A percentile compares a stretch with the other conserved stretches of the same genome.
phyloP scores from a whole-genome alignment of 2,329 filamentous ascomycete genomes.

The Sarocladium oryzae region DNA sequence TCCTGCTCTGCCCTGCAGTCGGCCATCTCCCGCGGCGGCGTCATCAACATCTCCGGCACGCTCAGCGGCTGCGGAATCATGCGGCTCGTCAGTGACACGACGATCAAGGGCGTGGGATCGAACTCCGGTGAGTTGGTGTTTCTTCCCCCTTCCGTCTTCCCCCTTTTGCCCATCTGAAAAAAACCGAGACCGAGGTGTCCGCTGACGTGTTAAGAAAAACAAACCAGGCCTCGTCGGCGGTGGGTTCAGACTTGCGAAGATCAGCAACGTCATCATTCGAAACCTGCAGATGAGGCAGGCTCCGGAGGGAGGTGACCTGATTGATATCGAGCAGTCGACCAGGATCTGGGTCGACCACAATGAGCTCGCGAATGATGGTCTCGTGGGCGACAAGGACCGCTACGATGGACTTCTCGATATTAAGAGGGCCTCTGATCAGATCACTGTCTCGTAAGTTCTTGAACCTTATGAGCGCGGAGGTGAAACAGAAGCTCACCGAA shows the following conservation, averaged over 20 bases:
- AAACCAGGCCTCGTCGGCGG: constrained; percentile 34
- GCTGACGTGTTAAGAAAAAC: neutral
- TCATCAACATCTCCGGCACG: constrained; percentile 39
- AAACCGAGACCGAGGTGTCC: neutral
- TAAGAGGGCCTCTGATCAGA: constrained; percentile 32
- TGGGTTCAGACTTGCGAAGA: constrained; percentile 39
- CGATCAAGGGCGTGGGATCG: constrained; percentile 42
- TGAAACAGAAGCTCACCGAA: neutral
- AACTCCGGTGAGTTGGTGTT: constrained; percentile 24
- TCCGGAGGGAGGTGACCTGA: constrained; percentile 39
- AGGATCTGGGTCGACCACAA: constrained; percentile 42
- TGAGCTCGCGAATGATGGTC: constrained; percentile 28
- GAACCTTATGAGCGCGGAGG: neutral
- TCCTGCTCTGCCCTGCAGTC: constrained; percentile 33
- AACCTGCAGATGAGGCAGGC: constrained; percentile 47
- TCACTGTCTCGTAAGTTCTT: constrained; percentile 28
- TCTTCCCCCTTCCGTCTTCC: too few relatives aligned
- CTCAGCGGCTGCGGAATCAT: constrained; percentile 36
- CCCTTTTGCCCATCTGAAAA: too few relatives aligned
- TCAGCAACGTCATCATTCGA: constrained; percentile 47
- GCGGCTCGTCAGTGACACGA: constrained; percentile 41
- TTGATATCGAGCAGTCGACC: constrained; percentile 38
- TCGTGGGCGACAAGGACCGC: constrained; percentile 31
- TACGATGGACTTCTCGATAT: constrained; percentile 37
- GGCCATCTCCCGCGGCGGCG: constrained; percentile 30